Evolutionary conservation across 768 basidiomycete species (phyloP), one percentile per base, ranked within the genome.

Genomic region (Heimioporus sp.): DNA sequence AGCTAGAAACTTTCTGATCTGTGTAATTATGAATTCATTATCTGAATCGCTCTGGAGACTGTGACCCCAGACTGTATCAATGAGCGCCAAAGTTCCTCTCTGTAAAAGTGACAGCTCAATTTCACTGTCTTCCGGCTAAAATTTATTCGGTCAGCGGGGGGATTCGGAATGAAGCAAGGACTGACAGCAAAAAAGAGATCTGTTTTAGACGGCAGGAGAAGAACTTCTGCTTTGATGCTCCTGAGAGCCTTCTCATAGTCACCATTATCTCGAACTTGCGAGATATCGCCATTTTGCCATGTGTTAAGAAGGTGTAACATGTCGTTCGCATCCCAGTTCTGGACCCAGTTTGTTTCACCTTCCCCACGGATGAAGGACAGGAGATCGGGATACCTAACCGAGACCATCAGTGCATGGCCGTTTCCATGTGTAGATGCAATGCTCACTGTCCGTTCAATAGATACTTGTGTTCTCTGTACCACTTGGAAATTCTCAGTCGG

Each of bases 181-280:
- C 56, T 40, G 43, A 81, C 79, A 28, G 80, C 73, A 60, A 82
- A 82, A 57, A 79, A 81, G 30, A 82, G 61, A 55, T 83, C 81
- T 6, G 80, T 80, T 67, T 76, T 81, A 53, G 74, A 74, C 4
- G 81, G 80, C 74, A 82, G 78, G 35, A 83, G 75, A 50, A 82
- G 63, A 0, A 78, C 80, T 43, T 73, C 75, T 8, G 80, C 79
- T 52, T 75, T 75, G 61, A 82, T 77, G 34, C 60, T 63, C 5
- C 58, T 60, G 47, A 82, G 61, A 46, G 71, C 69, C 24, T 66
- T 72, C 41, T 62, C 67, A 30, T 77, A 68, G 54, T 80, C 70
- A 9, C 77, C 78, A 1, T 67, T 66, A 52, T 78, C 72, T 20
- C 72, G 65, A 5, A 81, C 65, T 21, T 64, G 65, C 6, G 79